Evolutionary conservation across 2,329 filamentous ascomycete genomes (phyloP).

Genomic region (Cercospora canescens): DNA sequence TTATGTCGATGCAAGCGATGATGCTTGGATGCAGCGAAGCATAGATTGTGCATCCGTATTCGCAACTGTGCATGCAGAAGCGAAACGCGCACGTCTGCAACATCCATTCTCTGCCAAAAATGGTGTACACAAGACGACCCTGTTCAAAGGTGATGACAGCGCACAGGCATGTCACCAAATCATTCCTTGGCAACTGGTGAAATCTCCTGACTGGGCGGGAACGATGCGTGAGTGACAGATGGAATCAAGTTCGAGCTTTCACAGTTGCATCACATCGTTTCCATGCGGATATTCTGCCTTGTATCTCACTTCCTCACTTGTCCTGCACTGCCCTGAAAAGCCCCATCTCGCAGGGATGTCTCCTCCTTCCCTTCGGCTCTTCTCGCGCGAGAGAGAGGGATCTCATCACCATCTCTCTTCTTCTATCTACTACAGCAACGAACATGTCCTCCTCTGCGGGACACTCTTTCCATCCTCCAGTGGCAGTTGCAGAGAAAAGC

Average conservation of each 20-base stretch:
- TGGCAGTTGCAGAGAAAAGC: neutral
- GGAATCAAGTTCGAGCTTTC: neutral
- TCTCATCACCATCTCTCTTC: neutral
- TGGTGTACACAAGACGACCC: neutral
- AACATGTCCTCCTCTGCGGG: conserved; percentile 1
- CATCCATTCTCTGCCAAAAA: neutral
- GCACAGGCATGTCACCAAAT: neutral
- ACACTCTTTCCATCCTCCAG: neutral
- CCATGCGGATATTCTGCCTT: neutral
- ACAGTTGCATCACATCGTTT: neutral
- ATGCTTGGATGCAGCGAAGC: neutral
- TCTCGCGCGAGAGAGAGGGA: neutral
- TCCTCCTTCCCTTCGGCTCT: neutral
- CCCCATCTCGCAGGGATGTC: neutral
- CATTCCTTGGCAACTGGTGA: neutral
- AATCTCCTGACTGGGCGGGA: too few species aligned
- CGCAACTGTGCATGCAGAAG: neutral
- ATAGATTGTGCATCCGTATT: neutral
- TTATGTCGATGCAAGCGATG: neutral
- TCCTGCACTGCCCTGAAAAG: neutral
- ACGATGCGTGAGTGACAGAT: neutral
- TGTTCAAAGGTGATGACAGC: neutral
- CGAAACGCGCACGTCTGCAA: neutral
- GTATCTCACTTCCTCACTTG: neutral
- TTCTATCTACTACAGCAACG: neutral